Percentiles rank a stretch among this genome's conserved stretches.
phyloP scores from a whole-genome alignment of 345 rosid genomes.

The Stellera chamaejasme region DNA sequence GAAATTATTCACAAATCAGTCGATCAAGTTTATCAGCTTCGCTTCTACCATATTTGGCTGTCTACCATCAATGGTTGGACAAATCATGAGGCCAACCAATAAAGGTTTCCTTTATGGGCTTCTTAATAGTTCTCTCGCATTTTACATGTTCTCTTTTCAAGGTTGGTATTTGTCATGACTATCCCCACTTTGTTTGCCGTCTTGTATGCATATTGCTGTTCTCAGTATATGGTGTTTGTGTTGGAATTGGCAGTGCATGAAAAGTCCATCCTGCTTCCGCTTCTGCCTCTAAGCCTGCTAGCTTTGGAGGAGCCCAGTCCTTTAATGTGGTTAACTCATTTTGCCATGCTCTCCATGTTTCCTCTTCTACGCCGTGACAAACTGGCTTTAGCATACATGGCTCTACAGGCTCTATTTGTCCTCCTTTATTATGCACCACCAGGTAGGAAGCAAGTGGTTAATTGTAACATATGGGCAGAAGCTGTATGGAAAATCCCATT shows the following conservation, averaged over 20 bases:
- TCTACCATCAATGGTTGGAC: conserved; percentile 89
- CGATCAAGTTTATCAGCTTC: conserved; percentile 53
- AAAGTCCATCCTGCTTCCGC: conserved; percentile 92
- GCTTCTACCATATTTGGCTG: conserved; percentile 53
- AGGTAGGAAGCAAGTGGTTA: conserved; percentile 11
- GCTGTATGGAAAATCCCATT: conserved; percentile 6
- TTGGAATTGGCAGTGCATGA: conserved; percentile 69
- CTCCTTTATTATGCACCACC: conserved; percentile 42
- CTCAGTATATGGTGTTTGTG: not conserved
- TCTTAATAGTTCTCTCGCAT: conserved; percentile 75
- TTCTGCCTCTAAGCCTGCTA: conserved; percentile 72
- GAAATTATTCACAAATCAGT: conserved; percentile 46
- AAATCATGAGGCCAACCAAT: conserved; percentile 61
- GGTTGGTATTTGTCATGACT: conserved; percentile 28
- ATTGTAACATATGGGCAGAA: not conserved
- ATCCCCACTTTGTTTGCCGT: conserved; percentile 3
- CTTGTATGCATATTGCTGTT: not conserved
- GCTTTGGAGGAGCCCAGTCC: conserved; percentile 50
- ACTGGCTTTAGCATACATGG: conserved; percentile 56
- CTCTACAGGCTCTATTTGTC: conserved; percentile 38
- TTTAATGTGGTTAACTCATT: conserved; percentile 47
- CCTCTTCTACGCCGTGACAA: conserved; percentile 83
- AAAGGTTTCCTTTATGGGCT: conserved; percentile 77
- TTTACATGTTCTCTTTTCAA: conserved; percentile 89
- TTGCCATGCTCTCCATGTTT: conserved; percentile 81